These are phyloP conservation scores for Pseudogymnoascus sp. DNA, from an alignment of 2,329 filamentous ascomycete genomes.

Conservation along the genomic window DNA sequence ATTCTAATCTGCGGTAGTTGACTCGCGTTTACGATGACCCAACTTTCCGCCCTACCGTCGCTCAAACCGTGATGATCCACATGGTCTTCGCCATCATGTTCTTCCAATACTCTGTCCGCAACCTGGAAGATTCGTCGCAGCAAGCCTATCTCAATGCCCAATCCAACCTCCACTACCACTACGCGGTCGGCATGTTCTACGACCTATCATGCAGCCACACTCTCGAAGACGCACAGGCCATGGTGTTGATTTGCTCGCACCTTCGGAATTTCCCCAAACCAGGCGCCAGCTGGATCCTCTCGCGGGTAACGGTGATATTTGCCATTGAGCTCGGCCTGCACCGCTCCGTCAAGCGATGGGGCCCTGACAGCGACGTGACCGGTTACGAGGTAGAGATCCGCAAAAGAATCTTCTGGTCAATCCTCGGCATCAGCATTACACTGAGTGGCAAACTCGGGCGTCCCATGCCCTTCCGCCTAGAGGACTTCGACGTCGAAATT, in stretches of 20 bases:
- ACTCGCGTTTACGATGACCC: conserved; percentile 63
- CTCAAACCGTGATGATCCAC: conserved; percentile 64
- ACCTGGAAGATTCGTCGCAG: conserved; percentile 47
- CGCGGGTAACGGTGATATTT: conserved; percentile 54
- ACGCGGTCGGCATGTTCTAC: conserved; percentile 59
- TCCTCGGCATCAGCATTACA: conserved; percentile 58
- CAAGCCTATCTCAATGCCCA: conserved; percentile 50
- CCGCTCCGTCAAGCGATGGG: conserved; percentile 56
- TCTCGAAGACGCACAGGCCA: conserved; percentile 61
- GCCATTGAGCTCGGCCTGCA: conserved; percentile 72
- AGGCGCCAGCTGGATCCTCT: conserved; percentile 62
- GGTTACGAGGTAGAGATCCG: conserved; percentile 63
- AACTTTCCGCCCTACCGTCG: conserved; percentile 49
- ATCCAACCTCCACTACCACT: conserved; percentile 74
- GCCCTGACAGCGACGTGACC: conserved; percentile 26
- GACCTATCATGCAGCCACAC: conserved; percentile 54
- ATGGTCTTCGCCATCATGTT: conserved; percentile 74
- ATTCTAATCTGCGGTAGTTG: conserved; percentile 32
- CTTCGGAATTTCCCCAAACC: conserved; percentile 73
- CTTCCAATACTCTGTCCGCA: conserved; percentile 68
- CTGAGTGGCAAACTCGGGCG: conserved; percentile 68
- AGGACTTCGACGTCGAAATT: conserved; percentile 73
- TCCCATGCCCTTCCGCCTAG: conserved; percentile 64
- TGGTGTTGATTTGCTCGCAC: conserved; percentile 64
- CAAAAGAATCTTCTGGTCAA: conserved; percentile 70